Evolutionary conservation across 768 basidiomycete genomes (phyloP).

Genomic region (Psilocybe tampanensis): DNA sequence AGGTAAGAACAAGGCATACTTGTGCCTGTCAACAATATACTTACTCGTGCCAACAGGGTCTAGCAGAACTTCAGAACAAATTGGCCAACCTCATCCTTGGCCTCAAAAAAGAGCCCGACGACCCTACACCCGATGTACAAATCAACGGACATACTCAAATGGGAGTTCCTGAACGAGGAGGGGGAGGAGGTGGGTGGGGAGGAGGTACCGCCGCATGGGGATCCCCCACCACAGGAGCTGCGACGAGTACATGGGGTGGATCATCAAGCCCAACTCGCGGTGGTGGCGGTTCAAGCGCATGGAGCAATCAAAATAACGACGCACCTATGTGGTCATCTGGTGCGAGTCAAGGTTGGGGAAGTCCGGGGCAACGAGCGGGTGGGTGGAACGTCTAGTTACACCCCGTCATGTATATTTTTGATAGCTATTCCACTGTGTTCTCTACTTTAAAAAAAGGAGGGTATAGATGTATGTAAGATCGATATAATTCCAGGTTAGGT

Average conservation of each 20-base stretch:
- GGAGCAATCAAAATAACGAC: constrained; percentile 17
- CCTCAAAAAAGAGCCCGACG: constrained; percentile 66
- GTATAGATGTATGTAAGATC: constrained; percentile 1
- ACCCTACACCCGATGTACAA: constrained; percentile 43
- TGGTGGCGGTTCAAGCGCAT: constrained; percentile 24
- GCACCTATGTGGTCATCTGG: constrained; percentile 28
- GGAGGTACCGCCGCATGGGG: constrained; percentile 24
- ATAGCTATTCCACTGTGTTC: background rate
- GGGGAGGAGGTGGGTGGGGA: constrained; percentile 21
- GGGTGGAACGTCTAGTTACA: constrained; percentile 49
- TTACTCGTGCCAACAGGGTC: no score
- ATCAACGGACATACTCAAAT: constrained; percentile 30
- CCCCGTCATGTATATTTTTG: background rate
- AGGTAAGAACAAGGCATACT: constrained; percentile 50
- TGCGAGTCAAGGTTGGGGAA: constrained; percentile 49
- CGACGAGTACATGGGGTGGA: constrained; percentile 26
- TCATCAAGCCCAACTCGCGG: constrained; percentile 23
- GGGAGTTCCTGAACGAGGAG: constrained; percentile 3
- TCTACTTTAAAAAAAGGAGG: background rate
- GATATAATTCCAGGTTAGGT: constrained; percentile 2
- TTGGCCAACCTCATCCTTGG: constrained; percentile 79
- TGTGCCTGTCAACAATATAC: no score
- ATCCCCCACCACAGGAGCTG: constrained; percentile 18
- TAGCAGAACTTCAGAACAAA: constrained; percentile 79
- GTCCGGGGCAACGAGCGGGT: constrained; percentile 48